Percentiles rank a stretch among this genome's conserved stretches.
phyloP scores from a whole-genome alignment of 169 alveolate species.

The Cryptosporidium muris region DNA sequence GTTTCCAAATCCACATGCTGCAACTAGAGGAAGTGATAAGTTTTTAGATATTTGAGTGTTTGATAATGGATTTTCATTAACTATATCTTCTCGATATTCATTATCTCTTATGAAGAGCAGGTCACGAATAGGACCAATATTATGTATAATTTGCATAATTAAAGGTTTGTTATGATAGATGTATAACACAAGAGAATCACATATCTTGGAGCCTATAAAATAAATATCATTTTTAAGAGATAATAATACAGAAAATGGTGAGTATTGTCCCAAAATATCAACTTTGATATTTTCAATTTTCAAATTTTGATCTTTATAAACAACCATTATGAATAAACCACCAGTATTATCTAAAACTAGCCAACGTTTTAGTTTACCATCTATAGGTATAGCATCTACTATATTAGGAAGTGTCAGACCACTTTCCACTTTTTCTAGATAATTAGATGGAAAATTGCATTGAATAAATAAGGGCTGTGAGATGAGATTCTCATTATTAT shows the following conservation, averaged over 20 bases:
- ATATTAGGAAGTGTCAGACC: constrained; percentile 30
- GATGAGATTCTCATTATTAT: constrained; percentile 5
- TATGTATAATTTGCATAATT: constrained; percentile 3
- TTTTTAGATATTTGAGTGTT: background rate
- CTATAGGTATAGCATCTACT: constrained; percentile 24
- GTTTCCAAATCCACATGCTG: constrained; percentile 67
- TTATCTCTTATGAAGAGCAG: constrained; percentile 10
- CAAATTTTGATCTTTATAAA: constrained; percentile 9
- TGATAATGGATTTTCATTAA: background rate
- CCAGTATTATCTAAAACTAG: constrained; percentile 43
- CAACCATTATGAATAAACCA: constrained; percentile 42
- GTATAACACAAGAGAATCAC: constrained; percentile 37
- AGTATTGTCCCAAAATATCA: constrained; percentile 11
- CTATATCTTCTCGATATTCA: background rate
- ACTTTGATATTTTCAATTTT: constrained; percentile 14
- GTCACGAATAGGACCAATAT: constrained; percentile 61
- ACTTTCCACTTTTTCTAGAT: constrained; percentile 20
- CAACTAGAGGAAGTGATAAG: constrained; percentile 7
- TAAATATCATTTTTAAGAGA: constrained; percentile 11
- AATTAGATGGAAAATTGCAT: background rate
- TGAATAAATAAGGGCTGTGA: background rate
- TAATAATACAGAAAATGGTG: constrained; percentile 57
- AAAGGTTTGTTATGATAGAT: constrained; percentile 15
- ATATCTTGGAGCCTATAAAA: constrained; percentile 40
- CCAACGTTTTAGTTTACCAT: constrained; percentile 29